Evolutionary conservation across 257 asterid genomes (phyloP).

Genomic region (Solanum verrucosum): DNA sequence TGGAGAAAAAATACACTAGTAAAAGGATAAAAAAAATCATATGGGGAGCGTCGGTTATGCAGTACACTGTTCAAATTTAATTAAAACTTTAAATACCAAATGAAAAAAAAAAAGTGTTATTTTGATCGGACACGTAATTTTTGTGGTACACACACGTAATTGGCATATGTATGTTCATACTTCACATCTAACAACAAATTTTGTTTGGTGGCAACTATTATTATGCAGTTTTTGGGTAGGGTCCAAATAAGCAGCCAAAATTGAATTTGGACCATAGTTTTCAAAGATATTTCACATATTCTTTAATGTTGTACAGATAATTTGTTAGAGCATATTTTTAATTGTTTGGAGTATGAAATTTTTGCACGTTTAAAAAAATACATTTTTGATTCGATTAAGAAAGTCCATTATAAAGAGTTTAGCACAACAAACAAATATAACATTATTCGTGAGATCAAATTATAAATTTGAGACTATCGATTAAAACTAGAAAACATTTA

Average conservation of each 20-base stretch:
- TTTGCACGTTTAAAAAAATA: not conserved
- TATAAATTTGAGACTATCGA: not conserved
- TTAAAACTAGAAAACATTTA: not conserved
- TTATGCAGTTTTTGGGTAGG: not conserved
- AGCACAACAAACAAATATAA: too few species aligned
- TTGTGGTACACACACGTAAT: not conserved
- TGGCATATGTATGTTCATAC: not conserved
- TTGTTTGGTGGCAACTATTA: not conserved
- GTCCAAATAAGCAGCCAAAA: not conserved
- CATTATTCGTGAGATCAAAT: not conserved
- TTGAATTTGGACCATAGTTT: not conserved
- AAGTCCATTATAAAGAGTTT: too few species aligned
- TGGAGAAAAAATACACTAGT: not conserved
- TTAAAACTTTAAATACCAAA: accelerated
- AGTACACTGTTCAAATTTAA: too few species aligned
- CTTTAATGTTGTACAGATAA: not conserved
- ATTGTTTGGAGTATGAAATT: not conserved
- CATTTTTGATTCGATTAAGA: not conserved
- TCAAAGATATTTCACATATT: not conserved
- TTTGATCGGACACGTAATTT: not conserved
- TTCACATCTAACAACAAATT: not conserved
- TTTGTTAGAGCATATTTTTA: not conserved
- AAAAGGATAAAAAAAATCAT: not conserved
- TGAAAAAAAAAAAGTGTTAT: not conserved
- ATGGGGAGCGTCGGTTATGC: too few species aligned